Evolutionary conservation across 192 early-diverging fungal genomes (phyloP).

Genomic region (Coemansia sp.): DNA sequence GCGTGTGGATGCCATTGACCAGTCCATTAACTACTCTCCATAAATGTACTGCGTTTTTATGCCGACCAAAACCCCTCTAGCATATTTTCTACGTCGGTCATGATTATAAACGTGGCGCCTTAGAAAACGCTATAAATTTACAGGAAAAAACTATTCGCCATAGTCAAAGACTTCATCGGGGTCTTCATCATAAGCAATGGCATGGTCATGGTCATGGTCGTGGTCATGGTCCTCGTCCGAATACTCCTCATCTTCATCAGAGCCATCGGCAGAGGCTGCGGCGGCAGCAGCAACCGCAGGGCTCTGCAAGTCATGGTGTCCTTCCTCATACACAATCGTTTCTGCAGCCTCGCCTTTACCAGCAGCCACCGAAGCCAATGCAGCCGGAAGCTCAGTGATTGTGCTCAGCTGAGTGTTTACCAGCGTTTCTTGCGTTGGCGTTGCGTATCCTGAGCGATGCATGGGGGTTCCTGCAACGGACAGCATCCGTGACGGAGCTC

Average conservation of each 20-base stretch:
- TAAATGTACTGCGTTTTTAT: too few species aligned
- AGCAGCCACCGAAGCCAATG: slow-evolving; percentile 17
- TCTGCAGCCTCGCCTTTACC: slow-evolving; percentile 13
- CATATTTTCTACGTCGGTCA: too few species aligned
- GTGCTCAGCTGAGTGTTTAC: slow-evolving; percentile 24
- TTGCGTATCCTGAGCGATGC: slow-evolving; percentile 24
- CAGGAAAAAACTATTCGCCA: too few species aligned
- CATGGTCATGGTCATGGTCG: slow-evolving; percentile 5
- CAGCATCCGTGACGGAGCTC: slow-evolving; percentile 48
- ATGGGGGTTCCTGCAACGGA: slow-evolving; percentile 27
- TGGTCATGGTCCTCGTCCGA: slow-evolving; percentile 26
- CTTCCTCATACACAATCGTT: slow-evolving; percentile 37
- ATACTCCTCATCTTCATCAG: slow-evolving; percentile 49
- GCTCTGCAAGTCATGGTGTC: slow-evolving; percentile 53
- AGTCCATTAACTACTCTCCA: too few species aligned
- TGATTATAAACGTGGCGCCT: too few species aligned
- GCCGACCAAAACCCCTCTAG: too few species aligned
- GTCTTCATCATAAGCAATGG: slow-evolving; percentile 10
- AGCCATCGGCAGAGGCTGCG: slow-evolving; percentile 14
- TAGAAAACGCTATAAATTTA: too few species aligned
- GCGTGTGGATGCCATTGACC: too few species aligned
- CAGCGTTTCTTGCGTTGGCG: slow-evolving; percentile 25
- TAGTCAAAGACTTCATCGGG: slow-evolving; percentile 5
- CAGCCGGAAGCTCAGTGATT: slow-evolving; percentile 40
- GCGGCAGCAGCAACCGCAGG: slow-evolving; percentile 34